phyloP scores from a whole-genome alignment of 2,329 filamentous ascomycete genomes.

The Daldinia sp. region DNA sequence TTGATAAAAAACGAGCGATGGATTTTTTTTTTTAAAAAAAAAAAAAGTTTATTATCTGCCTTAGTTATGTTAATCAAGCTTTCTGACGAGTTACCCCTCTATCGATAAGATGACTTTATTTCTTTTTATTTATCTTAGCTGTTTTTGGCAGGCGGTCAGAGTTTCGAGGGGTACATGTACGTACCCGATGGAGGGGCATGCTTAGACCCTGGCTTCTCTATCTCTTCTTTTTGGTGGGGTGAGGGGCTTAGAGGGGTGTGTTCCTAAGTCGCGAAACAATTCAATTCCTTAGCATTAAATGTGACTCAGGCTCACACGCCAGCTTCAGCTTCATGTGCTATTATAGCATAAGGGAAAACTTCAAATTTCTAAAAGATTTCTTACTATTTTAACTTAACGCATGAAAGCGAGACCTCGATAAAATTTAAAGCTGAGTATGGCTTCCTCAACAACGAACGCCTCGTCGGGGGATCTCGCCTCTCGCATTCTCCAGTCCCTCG shows the following conservation, averaged over 20 bases:
- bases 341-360: not conserved
- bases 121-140: not conserved
- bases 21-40: no score
- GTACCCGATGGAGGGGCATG: slow-evolving; percentile 8
- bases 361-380: not conserved
- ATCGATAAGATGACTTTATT: slow-evolving; percentile 21
- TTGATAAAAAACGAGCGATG: no score
- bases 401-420: not conserved
- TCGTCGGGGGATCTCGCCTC: slow-evolving; percentile 66
- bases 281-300: slow-evolving; percentile 11
- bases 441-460: slow-evolving; percentile 47
- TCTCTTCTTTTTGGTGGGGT: slow-evolving; percentile 1
- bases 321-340: not conserved
- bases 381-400: not conserved
- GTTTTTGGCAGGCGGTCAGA: slow-evolving; percentile 22
- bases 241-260: slow-evolving; percentile 8
- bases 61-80: slow-evolving; percentile 7
- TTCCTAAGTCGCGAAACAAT: slow-evolving; percentile 7
- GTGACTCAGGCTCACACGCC: slow-evolving; percentile 24
- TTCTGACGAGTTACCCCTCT: slow-evolving; percentile 8
- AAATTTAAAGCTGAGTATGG: slow-evolving; percentile 49
- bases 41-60: slow-evolving; percentile 21
- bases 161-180: not conserved
- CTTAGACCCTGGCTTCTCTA: slow-evolving; percentile 6
- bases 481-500: slow-evolving; percentile 71